These are phyloP conservation scores for Saccharomycopsis oosterbeekiorum DNA, from an alignment of 805 yeast species.

Conservation along the genomic window DNA sequence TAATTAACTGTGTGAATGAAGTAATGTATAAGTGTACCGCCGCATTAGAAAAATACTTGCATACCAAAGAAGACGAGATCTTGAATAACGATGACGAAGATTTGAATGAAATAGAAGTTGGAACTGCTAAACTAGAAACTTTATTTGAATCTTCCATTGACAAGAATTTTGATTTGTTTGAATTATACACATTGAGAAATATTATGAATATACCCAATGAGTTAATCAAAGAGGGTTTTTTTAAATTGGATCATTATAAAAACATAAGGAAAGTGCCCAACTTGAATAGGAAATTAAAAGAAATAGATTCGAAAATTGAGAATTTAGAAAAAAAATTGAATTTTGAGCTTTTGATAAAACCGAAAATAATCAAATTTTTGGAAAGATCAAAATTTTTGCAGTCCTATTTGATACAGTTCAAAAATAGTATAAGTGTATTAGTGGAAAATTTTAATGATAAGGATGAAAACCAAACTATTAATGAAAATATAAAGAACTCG, in stretches of 20 bases:
- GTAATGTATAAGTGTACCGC: slow-evolving; percentile 73
- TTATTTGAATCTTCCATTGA: slow-evolving; percentile 68
- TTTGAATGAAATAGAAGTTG: slow-evolving; percentile 54
- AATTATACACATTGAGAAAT: slow-evolving; percentile 70
- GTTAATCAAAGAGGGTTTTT: slow-evolving; percentile 53
- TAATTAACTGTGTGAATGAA: slow-evolving; percentile 79
- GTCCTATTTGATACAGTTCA: slow-evolving; percentile 27
- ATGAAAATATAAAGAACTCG: slow-evolving; percentile 22
- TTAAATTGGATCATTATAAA: slow-evolving; percentile 60
- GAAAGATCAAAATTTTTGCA: slow-evolving; percentile 31
- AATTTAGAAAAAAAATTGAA: slow-evolving; percentile 31
- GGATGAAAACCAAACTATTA: slow-evolving; percentile 18
- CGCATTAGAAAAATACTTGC: slow-evolving; percentile 62
- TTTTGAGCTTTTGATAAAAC: slow-evolving; percentile 35
- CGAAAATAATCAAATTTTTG: slow-evolving; percentile 31
- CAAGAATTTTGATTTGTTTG: slow-evolving; percentile 76
- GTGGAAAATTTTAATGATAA: slow-evolving; percentile 17
- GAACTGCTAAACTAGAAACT: slow-evolving; percentile 74
- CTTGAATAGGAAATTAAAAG: slow-evolving; percentile 20
- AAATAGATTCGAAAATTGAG: slow-evolving; percentile 27
- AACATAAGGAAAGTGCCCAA: slow-evolving; percentile 29
- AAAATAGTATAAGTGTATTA: slow-evolving; percentile 26
- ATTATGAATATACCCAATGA: slow-evolving; percentile 62
- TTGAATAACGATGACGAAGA: slow-evolving; percentile 21
- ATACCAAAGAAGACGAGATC: slow-evolving; percentile 21